Base-by-base conservation (phyloP, 2,329 filamentous ascomycete species). In the Onygena corvina region DNA sequence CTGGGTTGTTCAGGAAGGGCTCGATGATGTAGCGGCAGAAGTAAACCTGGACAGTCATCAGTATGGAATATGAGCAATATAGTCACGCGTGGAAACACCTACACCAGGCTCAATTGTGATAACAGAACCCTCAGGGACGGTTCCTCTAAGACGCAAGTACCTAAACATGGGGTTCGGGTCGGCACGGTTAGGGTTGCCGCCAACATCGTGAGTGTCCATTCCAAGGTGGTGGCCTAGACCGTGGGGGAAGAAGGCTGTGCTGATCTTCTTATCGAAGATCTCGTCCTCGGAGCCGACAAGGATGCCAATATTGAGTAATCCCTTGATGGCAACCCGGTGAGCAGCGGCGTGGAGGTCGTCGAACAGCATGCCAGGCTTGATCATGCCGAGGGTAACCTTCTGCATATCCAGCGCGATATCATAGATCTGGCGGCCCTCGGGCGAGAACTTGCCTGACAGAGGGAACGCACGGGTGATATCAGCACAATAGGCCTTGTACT, bases 61-160 rank as follows among this genome's bases (percentile, higher is more conserved):
- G 40, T 21, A 42, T 11, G 18, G 20, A 27, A 40, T n/a, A 40
- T 5, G 35, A n/a, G 8, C n/a, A 30, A 12, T 16, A 29, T 31
- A 16, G 21, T n/a, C 23, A 8, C 12, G 35, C 16, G 12, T 46
- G 34, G 11, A 4, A 44, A 29, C 48, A 72, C 79, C 67, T 72
- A 86, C 79, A 44, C 92, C 92, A 9, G 92, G 92, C 71, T 98
- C 92, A 33, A 96, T 90, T 0, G 92, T 98, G 48, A 98, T 81
- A 20, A 98, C 86, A 46, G 83, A 83, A 5, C 84, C 83, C 0
- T 80, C 82, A 0, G 87, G 86, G 44, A 95, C 66, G 18, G 69
- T 75, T 9, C 85, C 83, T 48, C 92, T 74, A 33, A 94, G 81
- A 38, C 92, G 76, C 52, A 98, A 71, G 62, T 95, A 96, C 48